Evolutionary conservation across 192 early-diverging fungal genomes (phyloP).

Genomic region (Gaertneriomyces sp.): DNA sequence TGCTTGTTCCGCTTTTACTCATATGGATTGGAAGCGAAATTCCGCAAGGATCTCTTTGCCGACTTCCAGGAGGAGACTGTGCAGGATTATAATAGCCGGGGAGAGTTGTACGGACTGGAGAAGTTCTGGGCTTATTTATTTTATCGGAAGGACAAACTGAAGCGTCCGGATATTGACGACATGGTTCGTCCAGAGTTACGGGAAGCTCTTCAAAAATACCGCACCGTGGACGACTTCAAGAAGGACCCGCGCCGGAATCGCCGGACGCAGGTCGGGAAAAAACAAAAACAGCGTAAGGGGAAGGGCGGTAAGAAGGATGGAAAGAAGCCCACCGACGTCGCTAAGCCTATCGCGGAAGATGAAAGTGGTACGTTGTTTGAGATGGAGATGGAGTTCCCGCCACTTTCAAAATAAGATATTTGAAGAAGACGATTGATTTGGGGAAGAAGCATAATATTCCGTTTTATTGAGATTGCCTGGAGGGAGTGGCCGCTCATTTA

Average conservation of each 20-base stretch:
- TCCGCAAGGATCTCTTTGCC: constrained; percentile 75
- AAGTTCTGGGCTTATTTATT: constrained; percentile 95
- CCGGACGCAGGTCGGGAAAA: too few species aligned
- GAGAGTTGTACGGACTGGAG: constrained; percentile 78
- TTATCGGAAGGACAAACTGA: constrained; percentile 80
- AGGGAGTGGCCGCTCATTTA: too few species aligned
- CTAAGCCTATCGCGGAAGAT: background rate
- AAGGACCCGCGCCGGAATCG: background rate
- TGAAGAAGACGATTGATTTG: background rate
- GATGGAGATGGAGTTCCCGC: constrained; percentile 29
- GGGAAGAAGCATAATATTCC: too few species aligned
- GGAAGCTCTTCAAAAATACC: constrained; percentile 27
- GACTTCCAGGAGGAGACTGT: constrained; percentile 85
- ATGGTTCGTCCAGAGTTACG: constrained; percentile 25
- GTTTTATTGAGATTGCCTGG: too few species aligned
- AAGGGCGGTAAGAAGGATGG: background rate
- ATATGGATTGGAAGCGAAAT: constrained; percentile 89
- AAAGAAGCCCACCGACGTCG: constrained; percentile 2
- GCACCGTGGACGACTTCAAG: constrained; percentile 30
- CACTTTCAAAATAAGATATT: constrained; percentile 3
- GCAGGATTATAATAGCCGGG: constrained; percentile 59
- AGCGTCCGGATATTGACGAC: constrained; percentile 41
- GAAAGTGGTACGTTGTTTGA: constrained; percentile 10
- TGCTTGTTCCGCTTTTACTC: constrained; percentile 97
- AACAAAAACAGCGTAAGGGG: background rate